phyloP scores from a whole-genome alignment of 257 asterid genomes.

The Gentiana dahurica region DNA sequence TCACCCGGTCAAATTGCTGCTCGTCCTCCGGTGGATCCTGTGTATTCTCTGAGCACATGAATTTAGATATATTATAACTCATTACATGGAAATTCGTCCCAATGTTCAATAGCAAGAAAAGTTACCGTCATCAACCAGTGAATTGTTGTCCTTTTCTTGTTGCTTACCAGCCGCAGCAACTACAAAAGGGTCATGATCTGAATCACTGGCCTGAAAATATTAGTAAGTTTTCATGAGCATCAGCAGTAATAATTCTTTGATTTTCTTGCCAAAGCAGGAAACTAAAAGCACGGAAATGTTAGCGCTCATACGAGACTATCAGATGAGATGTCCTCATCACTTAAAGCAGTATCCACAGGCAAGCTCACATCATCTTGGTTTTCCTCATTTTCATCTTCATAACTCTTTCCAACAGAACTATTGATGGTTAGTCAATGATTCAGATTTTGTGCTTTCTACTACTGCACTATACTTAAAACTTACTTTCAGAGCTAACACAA shows the following conservation, averaged over 20 bases:
- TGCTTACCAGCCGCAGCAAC: constrained; percentile 67
- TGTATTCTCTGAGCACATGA: constrained; percentile 50
- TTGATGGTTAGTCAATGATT: too few relatives aligned
- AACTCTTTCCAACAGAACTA: constrained; percentile 20
- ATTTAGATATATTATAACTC: constrained; percentile 12
- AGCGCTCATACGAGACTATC: constrained; percentile 60
- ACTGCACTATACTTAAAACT: too few relatives aligned
- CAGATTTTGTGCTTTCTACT: too few relatives aligned
- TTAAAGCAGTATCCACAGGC: constrained; percentile 56
- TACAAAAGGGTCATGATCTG: constrained; percentile 62
- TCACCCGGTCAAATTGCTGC: constrained; percentile 54
- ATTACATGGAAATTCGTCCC: constrained; percentile 9
- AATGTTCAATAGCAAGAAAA: constrained; percentile 5
- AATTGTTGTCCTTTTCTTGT: constrained; percentile 26
- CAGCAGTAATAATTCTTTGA: neutral
- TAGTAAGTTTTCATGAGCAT: constrained; percentile 9
- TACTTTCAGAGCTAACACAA: too few relatives aligned
- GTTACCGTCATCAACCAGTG: constrained; percentile 50
- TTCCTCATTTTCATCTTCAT: constrained; percentile 77
- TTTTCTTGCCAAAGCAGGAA: constrained; percentile 5
- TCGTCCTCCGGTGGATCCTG: constrained; percentile 80
- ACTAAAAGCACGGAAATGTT: constrained; percentile 8
- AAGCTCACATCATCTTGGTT: constrained; percentile 50
- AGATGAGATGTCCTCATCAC: constrained; percentile 41
- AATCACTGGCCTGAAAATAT: constrained; percentile 49